Conservation (phyloP, 768 basidiomycete genomes). For the Dioszegia hungarica region DNA sequence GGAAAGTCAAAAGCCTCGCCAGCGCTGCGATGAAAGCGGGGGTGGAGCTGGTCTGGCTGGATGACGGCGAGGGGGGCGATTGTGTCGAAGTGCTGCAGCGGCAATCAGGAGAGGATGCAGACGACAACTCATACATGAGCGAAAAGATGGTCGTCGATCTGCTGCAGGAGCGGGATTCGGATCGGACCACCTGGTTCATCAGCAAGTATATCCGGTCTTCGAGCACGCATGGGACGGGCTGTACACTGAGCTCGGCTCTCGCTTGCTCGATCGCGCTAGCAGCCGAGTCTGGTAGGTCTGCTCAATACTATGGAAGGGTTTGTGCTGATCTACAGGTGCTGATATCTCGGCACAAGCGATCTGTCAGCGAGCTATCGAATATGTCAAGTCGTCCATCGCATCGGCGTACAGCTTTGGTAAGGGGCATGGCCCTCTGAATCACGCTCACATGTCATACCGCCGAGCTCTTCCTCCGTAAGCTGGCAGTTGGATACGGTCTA, state of each 20-base stretch:
- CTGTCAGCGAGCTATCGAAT: constrained; percentile 57
- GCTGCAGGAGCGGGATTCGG: constrained; percentile 12
- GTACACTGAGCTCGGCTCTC: constrained; percentile 80
- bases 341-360: not conserved
- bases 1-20: constrained; percentile 52
- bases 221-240: constrained; percentile 83
- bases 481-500: not conserved
- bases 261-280: constrained; percentile 51
- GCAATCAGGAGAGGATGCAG: constrained; percentile 6
- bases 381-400: constrained; percentile 69
- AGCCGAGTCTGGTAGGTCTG: not conserved
- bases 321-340: not conserved
- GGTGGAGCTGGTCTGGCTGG: constrained; percentile 41
- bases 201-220: constrained; percentile 21
- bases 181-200: constrained; percentile 21
- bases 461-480: constrained; percentile 59
- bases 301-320: not conserved
- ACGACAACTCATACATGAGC: constrained; percentile 55
- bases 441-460: constrained; percentile 60
- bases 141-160: constrained; percentile 44
- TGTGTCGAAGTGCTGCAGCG: constrained; percentile 29
- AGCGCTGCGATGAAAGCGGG: constrained; percentile 30
- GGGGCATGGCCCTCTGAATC: constrained; percentile 82
- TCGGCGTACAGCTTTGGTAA: constrained; percentile 64
- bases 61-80: constrained; percentile 32